These are phyloP conservation scores for Corrigiola litoralis DNA, from an alignment of 179 eudicot species.

Conservation along the genomic window DNA sequence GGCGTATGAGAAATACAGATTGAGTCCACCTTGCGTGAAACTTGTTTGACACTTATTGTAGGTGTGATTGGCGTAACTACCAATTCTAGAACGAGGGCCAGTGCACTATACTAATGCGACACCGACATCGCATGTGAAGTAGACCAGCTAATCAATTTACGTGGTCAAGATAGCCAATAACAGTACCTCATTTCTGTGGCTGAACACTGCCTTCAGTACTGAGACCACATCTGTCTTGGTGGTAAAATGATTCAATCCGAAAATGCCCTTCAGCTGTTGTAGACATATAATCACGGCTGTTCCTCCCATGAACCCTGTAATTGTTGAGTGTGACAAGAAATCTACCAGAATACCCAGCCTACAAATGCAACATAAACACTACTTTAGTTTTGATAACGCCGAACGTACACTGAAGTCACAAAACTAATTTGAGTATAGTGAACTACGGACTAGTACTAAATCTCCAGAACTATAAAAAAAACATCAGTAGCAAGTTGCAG, in stretches of 20 bases:
- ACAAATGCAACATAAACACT: background rate
- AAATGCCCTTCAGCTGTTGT: slow-evolving; percentile 75
- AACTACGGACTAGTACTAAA: too few relatives aligned
- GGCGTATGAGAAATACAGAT: too few relatives aligned
- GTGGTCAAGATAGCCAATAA: background rate
- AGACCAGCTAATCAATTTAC: too few relatives aligned
- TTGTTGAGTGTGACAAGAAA: slow-evolving; percentile 81
- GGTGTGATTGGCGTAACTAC: too few relatives aligned
- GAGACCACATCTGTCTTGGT: slow-evolving; percentile 49
- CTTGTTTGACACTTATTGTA: too few relatives aligned
- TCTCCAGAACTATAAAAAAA: too few relatives aligned
- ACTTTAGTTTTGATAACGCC: background rate
- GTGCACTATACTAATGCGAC: too few relatives aligned
- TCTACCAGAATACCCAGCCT: slow-evolving; percentile 83
- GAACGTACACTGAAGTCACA: background rate
- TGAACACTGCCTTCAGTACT: slow-evolving; percentile 42
- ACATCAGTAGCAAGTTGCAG: too few relatives aligned
- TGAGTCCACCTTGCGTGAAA: too few relatives aligned
- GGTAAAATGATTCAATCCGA: slow-evolving; percentile 74
- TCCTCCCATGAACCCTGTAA: slow-evolving; percentile 93
- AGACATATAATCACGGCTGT: slow-evolving; percentile 63
- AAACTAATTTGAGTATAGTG: background rate
- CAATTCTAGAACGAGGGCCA: too few relatives aligned
- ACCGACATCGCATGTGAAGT: too few relatives aligned
- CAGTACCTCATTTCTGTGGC: slow-evolving; percentile 47